Evolutionary conservation across 208 protist species (phyloP).

Genomic region (Borovskyia barvae): DNA sequence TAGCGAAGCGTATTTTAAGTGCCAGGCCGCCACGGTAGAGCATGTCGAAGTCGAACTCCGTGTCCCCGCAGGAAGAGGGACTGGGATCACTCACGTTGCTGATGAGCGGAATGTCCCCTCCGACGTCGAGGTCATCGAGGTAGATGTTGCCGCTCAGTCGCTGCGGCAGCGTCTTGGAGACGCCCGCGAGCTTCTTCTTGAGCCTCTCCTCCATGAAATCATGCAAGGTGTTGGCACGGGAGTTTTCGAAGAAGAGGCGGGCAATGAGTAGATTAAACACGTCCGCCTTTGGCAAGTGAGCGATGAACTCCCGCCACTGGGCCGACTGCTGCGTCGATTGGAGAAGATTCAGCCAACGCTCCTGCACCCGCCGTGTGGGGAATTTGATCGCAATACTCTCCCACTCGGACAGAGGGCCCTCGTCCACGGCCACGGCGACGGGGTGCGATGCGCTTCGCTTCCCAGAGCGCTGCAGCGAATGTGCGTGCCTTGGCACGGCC

Average conservation of each 20-base stretch:
- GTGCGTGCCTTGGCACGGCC: too few species aligned
- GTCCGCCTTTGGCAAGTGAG: conserved; percentile 56
- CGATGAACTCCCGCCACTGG: conserved; percentile 69
- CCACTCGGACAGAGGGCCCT: conserved; percentile 42
- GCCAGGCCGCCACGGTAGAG: conserved; percentile 79
- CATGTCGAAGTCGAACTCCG: conserved; percentile 84
- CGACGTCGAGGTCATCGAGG: conserved; percentile 62
- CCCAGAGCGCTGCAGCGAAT: background rate
- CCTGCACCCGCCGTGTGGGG: conserved; percentile 66
- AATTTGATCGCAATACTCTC: conserved; percentile 72
- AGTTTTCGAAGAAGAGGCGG: conserved; percentile 87
- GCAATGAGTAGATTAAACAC: conserved; percentile 78
- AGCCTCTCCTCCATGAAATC: conserved; percentile 66
- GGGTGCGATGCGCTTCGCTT: background rate
- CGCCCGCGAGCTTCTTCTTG: conserved; percentile 60
- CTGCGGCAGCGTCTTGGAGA: conserved; percentile 59
- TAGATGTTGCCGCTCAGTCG: conserved; percentile 64
- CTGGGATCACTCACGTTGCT: conserved; percentile 55
- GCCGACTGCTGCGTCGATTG: conserved; percentile 53
- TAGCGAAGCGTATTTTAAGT: conserved; percentile 64
- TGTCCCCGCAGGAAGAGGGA: conserved; percentile 51
- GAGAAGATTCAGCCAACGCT: conserved; percentile 84
- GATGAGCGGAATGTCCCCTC: conserved; percentile 78
- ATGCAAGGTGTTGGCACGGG: conserved; percentile 48
- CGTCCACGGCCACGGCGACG: background rate